Evolutionary conservation across 2,329 filamentous ascomycete species (phyloP).

Genomic region (Colletotrichum coccodes): DNA sequence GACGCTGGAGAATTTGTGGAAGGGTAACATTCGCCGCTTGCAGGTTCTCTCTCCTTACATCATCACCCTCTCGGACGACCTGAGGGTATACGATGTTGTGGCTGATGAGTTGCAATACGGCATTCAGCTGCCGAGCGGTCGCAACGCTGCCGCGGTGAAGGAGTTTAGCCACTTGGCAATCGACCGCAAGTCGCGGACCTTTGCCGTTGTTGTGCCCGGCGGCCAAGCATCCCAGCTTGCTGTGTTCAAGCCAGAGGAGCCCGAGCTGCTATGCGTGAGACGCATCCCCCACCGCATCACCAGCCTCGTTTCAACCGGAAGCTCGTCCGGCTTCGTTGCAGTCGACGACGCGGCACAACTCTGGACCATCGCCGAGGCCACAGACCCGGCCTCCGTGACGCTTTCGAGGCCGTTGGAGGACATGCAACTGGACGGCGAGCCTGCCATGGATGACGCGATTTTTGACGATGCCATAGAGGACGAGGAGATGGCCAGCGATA

Average conservation of each 20-base stretch:
- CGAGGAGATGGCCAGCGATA: conserved; percentile 54
- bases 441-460: conserved; percentile 38
- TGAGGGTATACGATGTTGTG: conserved; percentile 88
- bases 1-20: conserved; percentile 75
- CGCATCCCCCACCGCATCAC: conserved; percentile 69
- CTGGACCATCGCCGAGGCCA: conserved; percentile 69
- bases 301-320: conserved; percentile 71
- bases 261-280: conserved; percentile 68
- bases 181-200: conserved; percentile 71
- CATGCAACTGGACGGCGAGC: conserved; percentile 52
- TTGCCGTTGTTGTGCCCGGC: conserved; percentile 68
- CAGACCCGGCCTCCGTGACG: conserved; percentile 61
- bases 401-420: conserved; percentile 67
- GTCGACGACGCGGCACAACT: conserved; percentile 82
- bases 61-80: conserved; percentile 76
- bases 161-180: conserved; percentile 75
- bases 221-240: conserved; percentile 65
- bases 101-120: conserved; percentile 78
- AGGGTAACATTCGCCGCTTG: conserved; percentile 72
- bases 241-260: conserved; percentile 72
- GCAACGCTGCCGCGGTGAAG: conserved; percentile 41
- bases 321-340: conserved; percentile 77
- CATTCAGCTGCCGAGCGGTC: conserved; percentile 61
- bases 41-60: conserved; percentile 79
- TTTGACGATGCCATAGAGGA: conserved; percentile 45